Percentiles rank a stretch among this genome's conserved stretches.
Conservation (phyloP, 2,329 filamentous ascomycete species). For the Talaromyces albobiverticillius region DNA sequence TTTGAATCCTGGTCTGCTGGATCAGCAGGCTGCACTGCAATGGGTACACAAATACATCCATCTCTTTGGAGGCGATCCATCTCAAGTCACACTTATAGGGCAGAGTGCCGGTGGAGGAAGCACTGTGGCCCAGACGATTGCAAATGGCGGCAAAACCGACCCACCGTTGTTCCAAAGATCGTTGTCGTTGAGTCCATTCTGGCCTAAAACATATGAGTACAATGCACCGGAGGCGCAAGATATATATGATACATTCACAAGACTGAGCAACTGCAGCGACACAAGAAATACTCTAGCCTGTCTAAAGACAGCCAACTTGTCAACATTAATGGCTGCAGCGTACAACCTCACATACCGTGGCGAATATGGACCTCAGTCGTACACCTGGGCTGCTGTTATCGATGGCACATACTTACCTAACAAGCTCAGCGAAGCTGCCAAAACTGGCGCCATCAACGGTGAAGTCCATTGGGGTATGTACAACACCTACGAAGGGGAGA, state of each 20-base stretch:
- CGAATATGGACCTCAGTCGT: conserved; percentile 55
- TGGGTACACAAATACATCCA: conserved; percentile 27
- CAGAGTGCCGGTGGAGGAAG: conserved; percentile 25
- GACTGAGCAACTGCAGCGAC: conserved; percentile 48
- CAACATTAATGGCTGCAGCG: conserved; percentile 53
- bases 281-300: conserved; percentile 49
- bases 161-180: conserved; percentile 51
- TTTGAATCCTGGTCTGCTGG: conserved; percentile 18
- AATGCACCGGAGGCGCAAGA: conserved; percentile 51
- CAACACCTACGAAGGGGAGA: conserved; percentile 62
- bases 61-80: conserved; percentile 28
- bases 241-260: conserved; percentile 48
- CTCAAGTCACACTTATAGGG: conserved; percentile 24
- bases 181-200: conserved; percentile 55
- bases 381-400: conserved; percentile 61
- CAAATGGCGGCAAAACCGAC: conserved; percentile 39
- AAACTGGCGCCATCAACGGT: conserved; percentile 40
- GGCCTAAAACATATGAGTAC: conserved; percentile 58
- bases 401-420: conserved; percentile 53
- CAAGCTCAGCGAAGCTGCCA: conserved; percentile 46
- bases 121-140: conserved; percentile 37
- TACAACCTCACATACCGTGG: conserved; percentile 48
- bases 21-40: conserved; percentile 18
- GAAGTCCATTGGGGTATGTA: conserved; percentile 55
- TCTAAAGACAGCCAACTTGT: conserved; percentile 54